phyloP scores from a whole-genome alignment of 495 filamentous ascomycete genomes.

The Halenospora varia region DNA sequence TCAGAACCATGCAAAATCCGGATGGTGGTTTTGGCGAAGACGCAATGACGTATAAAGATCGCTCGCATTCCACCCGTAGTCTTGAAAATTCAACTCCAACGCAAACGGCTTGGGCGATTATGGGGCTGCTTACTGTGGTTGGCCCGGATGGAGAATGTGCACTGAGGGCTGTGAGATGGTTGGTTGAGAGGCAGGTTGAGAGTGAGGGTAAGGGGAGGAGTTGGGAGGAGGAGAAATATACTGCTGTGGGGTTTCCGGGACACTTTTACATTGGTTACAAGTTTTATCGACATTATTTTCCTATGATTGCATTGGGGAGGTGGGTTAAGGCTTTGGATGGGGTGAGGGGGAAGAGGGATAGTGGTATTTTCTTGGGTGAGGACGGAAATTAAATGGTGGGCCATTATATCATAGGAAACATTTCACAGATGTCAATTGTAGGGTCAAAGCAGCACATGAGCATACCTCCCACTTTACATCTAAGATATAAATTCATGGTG shows the following conservation, averaged over 20 bases:
- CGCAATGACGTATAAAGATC: slow-evolving; percentile 24
- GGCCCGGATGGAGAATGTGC: background rate
- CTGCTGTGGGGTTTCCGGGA: slow-evolving; percentile 35
- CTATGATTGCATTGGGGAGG: slow-evolving; percentile 36
- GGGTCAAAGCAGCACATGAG: no score
- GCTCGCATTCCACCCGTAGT: slow-evolving; percentile 18
- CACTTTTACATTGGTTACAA: slow-evolving; percentile 33
- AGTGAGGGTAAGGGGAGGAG: slow-evolving; percentile 13
- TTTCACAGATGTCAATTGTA: no score
- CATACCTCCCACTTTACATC: no score
- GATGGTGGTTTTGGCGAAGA: slow-evolving; percentile 38
- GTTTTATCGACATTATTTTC: slow-evolving; percentile 36
- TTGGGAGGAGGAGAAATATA: slow-evolving; percentile 29
- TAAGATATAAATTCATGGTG: no score
- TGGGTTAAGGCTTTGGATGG: slow-evolving; percentile 17
- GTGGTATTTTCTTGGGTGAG: no score
- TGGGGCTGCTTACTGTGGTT: slow-evolving; percentile 24
- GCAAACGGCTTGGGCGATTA: slow-evolving; percentile 37
- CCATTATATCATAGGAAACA: no score
- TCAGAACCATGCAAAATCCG: slow-evolving; percentile 26
- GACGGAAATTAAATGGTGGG: no score
- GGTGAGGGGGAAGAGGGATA: slow-evolving; percentile 8
- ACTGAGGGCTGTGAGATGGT: background rate
- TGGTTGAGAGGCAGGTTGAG: background rate
- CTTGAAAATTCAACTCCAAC: slow-evolving; percentile 23